Percentiles rank a stretch among this genome's conserved stretches.
phyloP scores from a whole-genome alignment of 495 filamentous ascomycete genomes.

The Aspergillus incahuasiensis region DNA sequence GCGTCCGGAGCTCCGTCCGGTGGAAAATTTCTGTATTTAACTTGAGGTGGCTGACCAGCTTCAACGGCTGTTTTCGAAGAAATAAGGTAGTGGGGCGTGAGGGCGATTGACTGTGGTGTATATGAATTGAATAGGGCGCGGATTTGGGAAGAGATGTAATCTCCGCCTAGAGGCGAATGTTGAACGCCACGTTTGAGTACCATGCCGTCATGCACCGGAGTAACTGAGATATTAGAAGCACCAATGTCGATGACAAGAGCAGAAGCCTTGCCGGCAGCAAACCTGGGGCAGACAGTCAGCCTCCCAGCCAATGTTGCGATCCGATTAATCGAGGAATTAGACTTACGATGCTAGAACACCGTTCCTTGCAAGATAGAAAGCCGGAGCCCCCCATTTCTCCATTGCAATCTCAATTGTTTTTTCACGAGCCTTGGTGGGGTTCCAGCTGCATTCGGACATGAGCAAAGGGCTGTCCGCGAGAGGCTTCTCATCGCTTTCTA shows the following conservation, averaged over 20 bases:
- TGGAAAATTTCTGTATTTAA: constrained; percentile 60
- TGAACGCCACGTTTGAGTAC: constrained; percentile 85
- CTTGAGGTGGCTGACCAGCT: constrained; percentile 74
- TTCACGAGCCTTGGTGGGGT: constrained; percentile 77
- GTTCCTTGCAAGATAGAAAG: constrained; percentile 79
- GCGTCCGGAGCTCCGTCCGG: constrained; percentile 56
- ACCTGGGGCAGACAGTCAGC: constrained; percentile 42
- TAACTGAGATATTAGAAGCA: constrained; percentile 84
- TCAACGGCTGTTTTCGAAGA: constrained; percentile 83
- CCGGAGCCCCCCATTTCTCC: constrained; percentile 90
- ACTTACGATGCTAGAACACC: constrained; percentile 63
- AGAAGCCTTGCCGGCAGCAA: constrained; percentile 86
- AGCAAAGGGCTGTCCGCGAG: constrained; percentile 85
- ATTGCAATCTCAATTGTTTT: constrained; percentile 91
- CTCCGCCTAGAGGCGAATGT: constrained; percentile 76
- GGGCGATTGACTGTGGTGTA: constrained; percentile 69
- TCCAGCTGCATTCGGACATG: constrained; percentile 94
- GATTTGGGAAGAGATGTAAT: constrained; percentile 85
- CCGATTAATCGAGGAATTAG: background rate
- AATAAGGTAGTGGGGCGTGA: constrained; percentile 84
- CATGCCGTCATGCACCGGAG: constrained; percentile 89
- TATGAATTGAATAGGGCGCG: constrained; percentile 68
- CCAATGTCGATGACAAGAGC: constrained; percentile 90
- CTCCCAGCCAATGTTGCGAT: constrained; percentile 2
- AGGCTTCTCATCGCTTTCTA: constrained; percentile 69